These are phyloP conservation scores for Russula abietina DNA, from an alignment of 768 basidiomycete genomes.

Conservation along the genomic window DNA sequence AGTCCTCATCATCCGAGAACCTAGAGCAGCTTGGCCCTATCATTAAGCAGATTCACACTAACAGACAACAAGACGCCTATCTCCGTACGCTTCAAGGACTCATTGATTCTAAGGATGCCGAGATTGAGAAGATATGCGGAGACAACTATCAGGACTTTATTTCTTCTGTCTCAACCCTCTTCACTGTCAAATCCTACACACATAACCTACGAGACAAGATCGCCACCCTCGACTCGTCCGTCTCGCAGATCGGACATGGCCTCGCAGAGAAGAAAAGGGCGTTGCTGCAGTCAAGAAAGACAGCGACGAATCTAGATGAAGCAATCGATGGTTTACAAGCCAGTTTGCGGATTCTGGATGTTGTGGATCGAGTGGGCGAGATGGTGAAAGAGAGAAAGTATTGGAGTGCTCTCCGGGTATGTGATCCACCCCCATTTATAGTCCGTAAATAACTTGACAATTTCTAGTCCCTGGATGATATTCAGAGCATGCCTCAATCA, in stretches of 20 bases:
- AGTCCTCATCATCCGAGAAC: constrained; percentile 86
- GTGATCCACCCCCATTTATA: constrained; percentile 34
- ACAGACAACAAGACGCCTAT: constrained; percentile 83
- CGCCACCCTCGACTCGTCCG: constrained; percentile 78
- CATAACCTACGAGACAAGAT: constrained; percentile 90
- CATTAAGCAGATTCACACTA: constrained; percentile 88
- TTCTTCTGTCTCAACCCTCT: constrained; percentile 90
- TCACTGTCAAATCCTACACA: constrained; percentile 94
- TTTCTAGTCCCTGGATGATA: constrained; percentile 86
- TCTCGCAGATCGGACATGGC: constrained; percentile 79
- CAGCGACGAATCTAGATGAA: constrained; percentile 91
- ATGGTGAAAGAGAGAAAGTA: constrained; percentile 93
- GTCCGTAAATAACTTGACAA: constrained; percentile 22
- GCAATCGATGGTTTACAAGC: constrained; percentile 94
- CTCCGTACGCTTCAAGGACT: constrained; percentile 80
- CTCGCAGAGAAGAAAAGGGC: constrained; percentile 92
- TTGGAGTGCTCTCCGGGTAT: constrained; percentile 92
- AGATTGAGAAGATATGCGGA: constrained; percentile 93
- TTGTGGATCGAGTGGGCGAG: constrained; percentile 85
- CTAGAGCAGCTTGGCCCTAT: constrained; percentile 93
- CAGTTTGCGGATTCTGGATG: constrained; percentile 85
- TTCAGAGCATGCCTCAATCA: constrained; percentile 82
- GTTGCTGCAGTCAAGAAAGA: constrained; percentile 84
- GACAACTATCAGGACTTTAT: constrained; percentile 99
- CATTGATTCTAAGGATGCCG: constrained; percentile 88